Evolutionary conservation across 2,329 filamentous ascomycete genomes (phyloP), one percentile per base, ranked within the genome.

Genomic region (Phialocephala sp.): DNA sequence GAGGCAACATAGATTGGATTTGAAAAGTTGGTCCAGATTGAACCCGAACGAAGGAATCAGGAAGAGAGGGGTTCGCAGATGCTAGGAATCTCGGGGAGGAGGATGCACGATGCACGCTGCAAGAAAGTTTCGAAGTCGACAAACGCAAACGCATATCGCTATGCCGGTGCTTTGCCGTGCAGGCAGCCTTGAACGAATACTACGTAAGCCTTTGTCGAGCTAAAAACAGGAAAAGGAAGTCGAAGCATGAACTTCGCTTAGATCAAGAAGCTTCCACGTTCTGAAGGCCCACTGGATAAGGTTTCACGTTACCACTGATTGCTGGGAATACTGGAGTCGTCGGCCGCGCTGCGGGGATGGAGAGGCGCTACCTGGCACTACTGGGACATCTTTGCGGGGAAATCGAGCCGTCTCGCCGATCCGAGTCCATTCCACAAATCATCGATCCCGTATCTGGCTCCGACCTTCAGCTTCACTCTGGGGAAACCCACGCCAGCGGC

Each of bases 361-460:
- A 24, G 15, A 37, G 27, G 27, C 27, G 27, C 27, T 32, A 32
- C 20, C 27, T 15, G 37, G 32, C 52, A 36, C 32, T 12, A 32
- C 14, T 9, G 8, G 11, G 24, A 27, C 24, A 15, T 35, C 39
- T 58, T 52, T 59, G 61, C 32, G 59, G 63, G 59, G 59, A 65
- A 52, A 15, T 62, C 59, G 59, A 27, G n/a, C 59, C 63, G 63
- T 62, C 59, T 60, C 45, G 59, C 63, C 63, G 52, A 37, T 32
- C 37, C 36, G n/a, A 14, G 35, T 18, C 37, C 58, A 57, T 61
- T 57, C 62, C 15, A 54, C 50, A 54, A 54, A 54, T 54, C 50
- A 35, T 6, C 57, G 32, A 52, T 52, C 41, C 24, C 15, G 27
- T 47, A n/a, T 41, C 41, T 41, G 52, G 50, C 20, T 39, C 27